These are phyloP conservation scores for Colletotrichum neosansevieriae DNA, from an alignment of 2,329 filamentous ascomycete species.

Conservation along the genomic window DNA sequence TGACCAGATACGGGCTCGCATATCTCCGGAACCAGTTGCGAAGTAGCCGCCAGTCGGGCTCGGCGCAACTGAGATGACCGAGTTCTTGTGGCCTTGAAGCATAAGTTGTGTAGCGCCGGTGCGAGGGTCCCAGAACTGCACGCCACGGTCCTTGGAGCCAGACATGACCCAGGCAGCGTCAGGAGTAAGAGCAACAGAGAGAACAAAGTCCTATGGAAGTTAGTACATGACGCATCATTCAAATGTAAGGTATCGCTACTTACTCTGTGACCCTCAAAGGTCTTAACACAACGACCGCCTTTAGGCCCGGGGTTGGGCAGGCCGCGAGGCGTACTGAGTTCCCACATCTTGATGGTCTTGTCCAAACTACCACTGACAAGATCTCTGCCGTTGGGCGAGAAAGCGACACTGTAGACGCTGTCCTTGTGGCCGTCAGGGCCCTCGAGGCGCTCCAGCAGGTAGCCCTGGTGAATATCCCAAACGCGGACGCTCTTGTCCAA, in stretches of 20 bases:
- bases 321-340: constrained; percentile 80
- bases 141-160: constrained; percentile 95
- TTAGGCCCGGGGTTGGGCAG: constrained; percentile 77
- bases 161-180: constrained; percentile 97
- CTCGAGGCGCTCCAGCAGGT: constrained; percentile 90
- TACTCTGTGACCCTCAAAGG: constrained; percentile 96
- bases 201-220: constrained; percentile 84
- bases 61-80: constrained; percentile 96
- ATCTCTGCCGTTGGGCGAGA: constrained; percentile 92
- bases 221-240: constrained; percentile 42
- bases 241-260: constrained; percentile 46
- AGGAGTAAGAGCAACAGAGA: constrained; percentile 94
- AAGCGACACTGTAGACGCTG: constrained; percentile 95
- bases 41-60: constrained; percentile 90
- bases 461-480: constrained; percentile 91
- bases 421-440: constrained; percentile 96
- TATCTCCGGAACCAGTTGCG: constrained; percentile 96
- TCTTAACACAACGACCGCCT: constrained; percentile 93
- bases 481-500: constrained; percentile 98
- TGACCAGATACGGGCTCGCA: constrained; percentile 97
- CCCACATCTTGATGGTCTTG: constrained; percentile 99
- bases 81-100: constrained; percentile 99
- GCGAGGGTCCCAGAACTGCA: constrained; percentile 98
- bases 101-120: constrained; percentile 96
- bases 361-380: constrained; percentile 95